Evolutionary conservation across 192 early-diverging fungal genomes (phyloP), one percentile per base, ranked within the genome.

Genomic region (Gorgonomyces haynaldii): DNA sequence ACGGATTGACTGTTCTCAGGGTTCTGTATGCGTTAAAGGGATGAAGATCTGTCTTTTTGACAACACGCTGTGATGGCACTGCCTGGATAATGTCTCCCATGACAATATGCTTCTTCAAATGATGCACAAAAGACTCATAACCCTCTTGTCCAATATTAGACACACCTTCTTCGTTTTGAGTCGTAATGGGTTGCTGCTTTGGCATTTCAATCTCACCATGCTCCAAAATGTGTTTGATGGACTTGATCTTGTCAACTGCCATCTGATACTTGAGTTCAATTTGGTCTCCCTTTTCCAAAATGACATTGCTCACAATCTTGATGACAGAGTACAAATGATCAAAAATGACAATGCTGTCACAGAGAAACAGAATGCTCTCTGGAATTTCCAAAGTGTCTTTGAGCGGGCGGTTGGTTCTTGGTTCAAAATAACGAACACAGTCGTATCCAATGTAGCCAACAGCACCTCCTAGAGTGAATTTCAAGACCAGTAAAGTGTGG

Each of bases 1-100:
- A 96, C n/a, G 96, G 96, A 58, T 97, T 99, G 38, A 96, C 65
- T 15, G 83, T 88, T 41, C 96, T 76, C 48, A 99, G 69, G 46
- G 92, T 82, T 29, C 96, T 77, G 68, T 99, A 99, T 20, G 92
- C 90, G 61, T 99, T 99, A 69, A 99, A 97, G 8, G 96, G 94
- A 63, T 99, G 89, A 34, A 99, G 61, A 2, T 81, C 59, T 7
- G 96, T 96, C 12, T 74, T 72, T 34, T 88, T 88, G 20, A 81
- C 75, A 47, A 97, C 66, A 27, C 96, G 70, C 63, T 96, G 96
- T 0, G 85, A 86, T 0, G 94, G 93, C 1, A 99, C 96, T 0
- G 93, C 89, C 62, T 99, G 96, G 66, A 99, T 94, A 39, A 99
- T 92, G 56, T 99, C 91, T 20, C 96, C 96, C 54, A 84, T 74